These are phyloP conservation scores for Syncephalis plumigaleata DNA, from an alignment of 371 early-diverging fungal species.

Conservation along the genomic window DNA sequence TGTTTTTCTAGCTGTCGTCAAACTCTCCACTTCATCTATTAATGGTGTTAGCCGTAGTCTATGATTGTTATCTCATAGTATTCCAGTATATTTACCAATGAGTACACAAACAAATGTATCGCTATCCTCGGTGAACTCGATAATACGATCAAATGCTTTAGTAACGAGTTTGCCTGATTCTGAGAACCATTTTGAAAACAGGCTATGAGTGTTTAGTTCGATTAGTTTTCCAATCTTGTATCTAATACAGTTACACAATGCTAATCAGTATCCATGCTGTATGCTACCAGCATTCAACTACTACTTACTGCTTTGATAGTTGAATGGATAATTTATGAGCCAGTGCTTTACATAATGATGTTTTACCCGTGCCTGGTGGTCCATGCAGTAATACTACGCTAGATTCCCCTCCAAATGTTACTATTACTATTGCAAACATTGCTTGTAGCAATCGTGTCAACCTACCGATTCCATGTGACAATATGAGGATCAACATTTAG, in stretches of 20 bases:
- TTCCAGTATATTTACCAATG: slow-evolving; percentile 17
- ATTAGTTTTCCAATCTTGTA: slow-evolving; percentile 25
- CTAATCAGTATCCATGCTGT: background rate
- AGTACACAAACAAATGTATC: slow-evolving; percentile 34
- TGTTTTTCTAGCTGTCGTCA: slow-evolving; percentile 36
- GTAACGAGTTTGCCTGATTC: slow-evolving; percentile 43
- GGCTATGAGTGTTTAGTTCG: slow-evolving; percentile 45
- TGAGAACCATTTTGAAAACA: slow-evolving; percentile 53
- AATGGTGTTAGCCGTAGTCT: background rate
- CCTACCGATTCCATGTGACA: slow-evolving; percentile 24
- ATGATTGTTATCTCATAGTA: background rate
- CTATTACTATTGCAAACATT: background rate
- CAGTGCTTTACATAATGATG: slow-evolving; percentile 38
- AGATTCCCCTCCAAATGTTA: background rate
- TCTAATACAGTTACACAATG: slow-evolving; percentile 1
- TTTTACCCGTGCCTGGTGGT: slow-evolving; percentile 55
- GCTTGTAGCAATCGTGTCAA: background rate
- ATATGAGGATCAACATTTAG: slow-evolving; percentile 24
- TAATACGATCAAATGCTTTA: slow-evolving; percentile 28
- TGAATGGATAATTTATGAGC: slow-evolving; percentile 46
- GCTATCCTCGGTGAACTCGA: slow-evolving; percentile 25
- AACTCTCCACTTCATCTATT: slow-evolving; percentile 49
- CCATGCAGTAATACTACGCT: slow-evolving; percentile 43
- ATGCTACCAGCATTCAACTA: background rate
- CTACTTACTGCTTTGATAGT: slow-evolving; percentile 16